These are phyloP conservation scores for Cyathus striatus DNA, from an alignment of 768 basidiomycete genomes.

Conservation along the genomic window DNA sequence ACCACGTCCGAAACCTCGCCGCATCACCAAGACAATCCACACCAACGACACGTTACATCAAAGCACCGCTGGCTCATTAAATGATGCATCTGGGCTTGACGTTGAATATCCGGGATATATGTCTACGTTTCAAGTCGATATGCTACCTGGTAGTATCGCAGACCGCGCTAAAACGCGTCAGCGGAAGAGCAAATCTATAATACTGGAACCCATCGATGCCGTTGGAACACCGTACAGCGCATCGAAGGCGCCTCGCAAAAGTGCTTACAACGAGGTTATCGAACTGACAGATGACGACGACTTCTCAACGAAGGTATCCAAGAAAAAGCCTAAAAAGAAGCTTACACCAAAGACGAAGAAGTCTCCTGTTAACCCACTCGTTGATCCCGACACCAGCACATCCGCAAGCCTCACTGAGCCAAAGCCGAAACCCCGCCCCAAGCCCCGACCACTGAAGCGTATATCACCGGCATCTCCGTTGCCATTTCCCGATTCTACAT, in stretches of 20 bases:
- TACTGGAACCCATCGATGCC: not conserved
- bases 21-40: too few relatives aligned
- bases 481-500: slow-evolving; percentile 7
- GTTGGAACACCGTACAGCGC: slow-evolving; percentile 4
- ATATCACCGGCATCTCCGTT: slow-evolving; percentile 3
- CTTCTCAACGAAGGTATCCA: slow-evolving; percentile 23
- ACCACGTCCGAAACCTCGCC: not conserved
- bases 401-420: not conserved
- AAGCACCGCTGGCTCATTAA: too few relatives aligned
- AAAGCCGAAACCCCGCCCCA: slow-evolving; percentile 2
- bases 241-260: slow-evolving; percentile 2
- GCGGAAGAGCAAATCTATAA: slow-evolving; percentile 21
- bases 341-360: slow-evolving; percentile 16
- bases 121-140: slow-evolving; percentile 7
- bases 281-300: slow-evolving; percentile 40
- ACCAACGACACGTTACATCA: too few relatives aligned
- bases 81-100: too few relatives aligned
- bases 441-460: slow-evolving; percentile 6
- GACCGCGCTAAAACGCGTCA: slow-evolving; percentile 55
- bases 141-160: slow-evolving; percentile 35
- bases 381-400: not conserved
- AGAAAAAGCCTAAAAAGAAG: slow-evolving; percentile 22
- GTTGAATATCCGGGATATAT: too few relatives aligned
- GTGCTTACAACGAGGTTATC: slow-evolving; percentile 27
- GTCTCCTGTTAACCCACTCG: slow-evolving; percentile 12